phyloP scores from a whole-genome alignment of 2,329 filamentous ascomycete species.

The Gaeumannomyces tritici region DNA sequence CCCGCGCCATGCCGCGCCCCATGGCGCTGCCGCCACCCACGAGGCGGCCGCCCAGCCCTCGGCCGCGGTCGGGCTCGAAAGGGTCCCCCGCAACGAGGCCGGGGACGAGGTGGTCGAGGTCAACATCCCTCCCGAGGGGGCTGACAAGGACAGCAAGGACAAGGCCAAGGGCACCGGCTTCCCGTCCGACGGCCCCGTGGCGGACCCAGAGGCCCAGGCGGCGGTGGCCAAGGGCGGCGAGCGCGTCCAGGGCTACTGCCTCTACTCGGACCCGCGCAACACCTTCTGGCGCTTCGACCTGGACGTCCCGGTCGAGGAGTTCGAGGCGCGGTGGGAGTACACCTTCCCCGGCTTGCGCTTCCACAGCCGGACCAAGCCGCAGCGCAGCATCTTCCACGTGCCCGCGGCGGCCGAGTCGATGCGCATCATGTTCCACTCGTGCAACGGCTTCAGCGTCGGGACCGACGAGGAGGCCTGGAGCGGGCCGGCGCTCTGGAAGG shows the following conservation, averaged over 20 bases:
- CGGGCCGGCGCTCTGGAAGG: conserved; percentile 90
- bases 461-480: conserved; percentile 80
- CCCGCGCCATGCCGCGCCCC: conserved; percentile 10
- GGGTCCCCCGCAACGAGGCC: conserved; percentile 12
- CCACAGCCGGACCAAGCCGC: conserved; percentile 43
- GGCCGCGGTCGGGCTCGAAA: conserved; percentile 6
- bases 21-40: background rate
- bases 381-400: conserved; percentile 69
- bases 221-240: conserved; percentile 14
- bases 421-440: conserved; percentile 98
- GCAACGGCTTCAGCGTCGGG: conserved; percentile 89
- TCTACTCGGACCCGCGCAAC: conserved; percentile 57
- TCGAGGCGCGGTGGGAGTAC: conserved; percentile 73
- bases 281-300: conserved; percentile 95
- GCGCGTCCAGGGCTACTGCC: conserved; percentile 41
- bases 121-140: conserved; percentile 29
- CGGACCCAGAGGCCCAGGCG: background rate
- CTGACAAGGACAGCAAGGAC: conserved; percentile 24
- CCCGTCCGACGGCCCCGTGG: background rate
- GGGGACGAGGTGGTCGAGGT: conserved; percentile 19
- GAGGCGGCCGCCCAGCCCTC: background rate
- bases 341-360: conserved; percentile 57
- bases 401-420: conserved; percentile 77
- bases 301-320: conserved; percentile 60
- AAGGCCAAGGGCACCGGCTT: conserved; percentile 7